Evolutionary conservation across 805 yeast genomes (phyloP).

Genomic region (Yarrowia sp.): DNA sequence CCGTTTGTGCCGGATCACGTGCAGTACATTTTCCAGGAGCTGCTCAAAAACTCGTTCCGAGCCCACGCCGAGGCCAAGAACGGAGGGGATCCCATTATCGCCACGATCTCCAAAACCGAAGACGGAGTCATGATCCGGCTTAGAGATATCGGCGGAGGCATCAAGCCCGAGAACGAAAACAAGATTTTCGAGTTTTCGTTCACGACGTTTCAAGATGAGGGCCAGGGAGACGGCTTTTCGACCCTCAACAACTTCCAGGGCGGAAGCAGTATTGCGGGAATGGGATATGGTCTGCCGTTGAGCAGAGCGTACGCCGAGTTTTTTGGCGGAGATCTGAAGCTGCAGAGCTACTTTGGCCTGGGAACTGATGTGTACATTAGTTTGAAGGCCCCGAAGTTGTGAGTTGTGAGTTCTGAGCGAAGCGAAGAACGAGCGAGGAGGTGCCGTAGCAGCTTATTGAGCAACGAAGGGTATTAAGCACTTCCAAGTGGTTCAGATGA

Average conservation of each 20-base stretch:
- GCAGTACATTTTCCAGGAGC: slow-evolving; percentile 83
- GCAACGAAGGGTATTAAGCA: no score
- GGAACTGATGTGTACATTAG: slow-evolving; percentile 74
- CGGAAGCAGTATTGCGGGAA: slow-evolving; percentile 76
- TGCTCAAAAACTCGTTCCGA: slow-evolving; percentile 80
- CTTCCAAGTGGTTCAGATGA: no score
- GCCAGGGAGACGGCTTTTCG: slow-evolving; percentile 53
- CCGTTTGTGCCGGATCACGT: slow-evolving; percentile 86
- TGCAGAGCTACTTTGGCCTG: slow-evolving; percentile 70
- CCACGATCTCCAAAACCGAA: slow-evolving; percentile 49
- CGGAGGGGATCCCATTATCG: slow-evolving; percentile 45
- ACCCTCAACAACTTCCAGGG: slow-evolving; percentile 67
- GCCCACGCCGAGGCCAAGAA: slow-evolving; percentile 73
- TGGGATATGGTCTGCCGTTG: slow-evolving; percentile 93
- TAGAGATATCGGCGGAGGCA: slow-evolving; percentile 89
- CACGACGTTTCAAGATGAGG: slow-evolving; percentile 61
- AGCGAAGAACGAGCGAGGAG: background rate
- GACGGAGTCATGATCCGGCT: slow-evolving; percentile 66
- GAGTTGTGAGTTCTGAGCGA: background rate
- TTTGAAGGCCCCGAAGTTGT: slow-evolving; percentile 28
- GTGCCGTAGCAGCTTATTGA: no score
- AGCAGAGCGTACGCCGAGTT: slow-evolving; percentile 71
- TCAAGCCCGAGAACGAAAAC: slow-evolving; percentile 59
- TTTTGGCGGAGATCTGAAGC: slow-evolving; percentile 65
- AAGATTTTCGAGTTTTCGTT: slow-evolving; percentile 84